Evolutionary conservation across 73 alveolate species (phyloP).

Genomic region (Paramecium octaurelia): DNA sequence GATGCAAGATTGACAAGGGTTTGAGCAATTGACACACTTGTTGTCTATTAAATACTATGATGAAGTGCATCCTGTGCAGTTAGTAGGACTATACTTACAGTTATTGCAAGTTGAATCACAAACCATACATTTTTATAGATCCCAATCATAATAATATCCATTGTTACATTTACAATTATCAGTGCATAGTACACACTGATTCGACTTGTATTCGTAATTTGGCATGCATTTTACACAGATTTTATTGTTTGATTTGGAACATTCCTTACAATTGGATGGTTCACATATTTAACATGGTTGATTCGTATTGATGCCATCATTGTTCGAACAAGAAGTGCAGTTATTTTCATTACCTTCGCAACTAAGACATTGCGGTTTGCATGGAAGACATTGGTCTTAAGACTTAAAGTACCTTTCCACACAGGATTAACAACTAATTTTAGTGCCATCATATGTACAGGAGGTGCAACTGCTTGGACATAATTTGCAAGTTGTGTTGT

Average conservation of each 20-base stretch:
- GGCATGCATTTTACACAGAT: neutral
- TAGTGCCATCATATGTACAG: neutral
- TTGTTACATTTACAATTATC: neutral
- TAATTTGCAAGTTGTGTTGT: neutral
- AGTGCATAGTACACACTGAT: neutral
- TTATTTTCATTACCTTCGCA: neutral
- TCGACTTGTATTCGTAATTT: neutral
- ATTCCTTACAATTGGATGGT: neutral
- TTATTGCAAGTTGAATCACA: neutral
- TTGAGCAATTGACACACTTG: neutral
- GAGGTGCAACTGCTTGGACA: neutral
- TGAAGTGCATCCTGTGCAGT: neutral
- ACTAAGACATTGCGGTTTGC: neutral
- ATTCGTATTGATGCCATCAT: neutral
- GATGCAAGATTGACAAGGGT: neutral
- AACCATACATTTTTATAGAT: neutral
- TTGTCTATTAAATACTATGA: neutral
- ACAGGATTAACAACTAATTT: neutral
- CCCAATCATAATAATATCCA: neutral
- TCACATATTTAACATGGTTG: neutral
- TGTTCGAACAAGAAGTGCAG: neutral
- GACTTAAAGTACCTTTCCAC: neutral
- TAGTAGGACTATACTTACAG: neutral
- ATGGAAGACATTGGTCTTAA: neutral
- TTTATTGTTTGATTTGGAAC: neutral